Conservation (phyloP, 2,329 filamentous ascomycete species). For the Neofusicoccum parvum region DNA sequence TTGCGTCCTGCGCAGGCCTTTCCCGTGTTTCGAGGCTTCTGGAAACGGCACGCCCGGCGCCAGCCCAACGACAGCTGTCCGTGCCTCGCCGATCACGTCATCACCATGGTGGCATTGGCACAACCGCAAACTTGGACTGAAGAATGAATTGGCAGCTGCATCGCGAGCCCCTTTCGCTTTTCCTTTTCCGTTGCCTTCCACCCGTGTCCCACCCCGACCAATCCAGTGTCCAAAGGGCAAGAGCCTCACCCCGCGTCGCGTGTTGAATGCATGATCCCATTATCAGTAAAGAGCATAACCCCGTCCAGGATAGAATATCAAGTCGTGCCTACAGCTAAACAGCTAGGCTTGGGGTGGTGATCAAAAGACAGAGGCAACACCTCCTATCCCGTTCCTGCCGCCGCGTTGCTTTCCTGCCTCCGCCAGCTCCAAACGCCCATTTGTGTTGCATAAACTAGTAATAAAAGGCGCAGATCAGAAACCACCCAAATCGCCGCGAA, state of each 20-base stretch:
- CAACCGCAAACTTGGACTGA: neutral
- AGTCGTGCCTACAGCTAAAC: neutral
- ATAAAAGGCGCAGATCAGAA: neutral
- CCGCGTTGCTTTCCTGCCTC: neutral
- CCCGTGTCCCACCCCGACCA: neutral
- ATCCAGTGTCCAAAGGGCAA: neutral
- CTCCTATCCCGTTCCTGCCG: neutral
- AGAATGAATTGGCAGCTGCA: neutral
- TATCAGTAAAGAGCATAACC: constrained; percentile 15
- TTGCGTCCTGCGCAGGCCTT: too few species aligned
- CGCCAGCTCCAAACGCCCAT: constrained; percentile 19
- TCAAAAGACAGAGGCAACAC: neutral
- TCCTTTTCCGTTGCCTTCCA: neutral
- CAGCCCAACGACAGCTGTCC: neutral
- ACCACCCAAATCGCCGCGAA: neutral
- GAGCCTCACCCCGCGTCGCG: neutral
- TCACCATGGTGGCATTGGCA: neutral
- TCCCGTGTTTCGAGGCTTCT: too few species aligned
- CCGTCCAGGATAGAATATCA: constrained; percentile 1
- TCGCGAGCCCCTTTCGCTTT: neutral
- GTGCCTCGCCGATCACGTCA: neutral
- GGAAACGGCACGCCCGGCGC: too few species aligned
- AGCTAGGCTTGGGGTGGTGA: neutral
- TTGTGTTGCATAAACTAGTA: constrained; percentile 13
- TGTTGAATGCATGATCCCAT: constrained; percentile 14